phyloP scores from a whole-genome alignment of 371 early-diverging fungal genomes.

The Mortierella sp. region DNA sequence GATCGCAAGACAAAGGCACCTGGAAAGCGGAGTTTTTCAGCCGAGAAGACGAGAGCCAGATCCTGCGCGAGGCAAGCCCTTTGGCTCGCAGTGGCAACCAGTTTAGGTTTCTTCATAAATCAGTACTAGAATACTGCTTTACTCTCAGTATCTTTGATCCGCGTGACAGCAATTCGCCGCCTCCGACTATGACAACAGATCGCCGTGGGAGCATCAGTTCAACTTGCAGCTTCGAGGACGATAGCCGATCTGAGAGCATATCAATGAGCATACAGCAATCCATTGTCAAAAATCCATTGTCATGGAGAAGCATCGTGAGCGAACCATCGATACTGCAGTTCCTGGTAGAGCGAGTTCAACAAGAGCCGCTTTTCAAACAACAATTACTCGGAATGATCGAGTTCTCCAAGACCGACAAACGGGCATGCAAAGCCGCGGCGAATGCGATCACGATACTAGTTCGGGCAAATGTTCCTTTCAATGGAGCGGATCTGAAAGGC shows the following conservation, averaged over 20 bases:
- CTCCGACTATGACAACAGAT: too few species aligned
- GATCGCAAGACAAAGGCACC: not conserved
- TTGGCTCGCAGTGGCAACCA: constrained; percentile 6
- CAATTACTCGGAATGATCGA: not conserved
- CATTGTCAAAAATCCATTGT: not conserved
- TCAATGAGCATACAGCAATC: too few species aligned
- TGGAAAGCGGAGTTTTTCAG: constrained; percentile 13
- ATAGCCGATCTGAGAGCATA: too few species aligned
- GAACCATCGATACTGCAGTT: constrained; percentile 9
- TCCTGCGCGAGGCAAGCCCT: constrained; percentile 4
- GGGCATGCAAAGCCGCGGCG: not conserved
- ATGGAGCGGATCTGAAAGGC: not conserved
- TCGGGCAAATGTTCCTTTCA: not conserved
- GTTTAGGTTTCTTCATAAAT: constrained; percentile 9
- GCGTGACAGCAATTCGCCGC: not conserved
- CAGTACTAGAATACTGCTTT: constrained; percentile 5
- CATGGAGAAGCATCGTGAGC: not conserved
- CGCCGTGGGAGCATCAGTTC: too few species aligned
- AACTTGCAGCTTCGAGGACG: too few species aligned
- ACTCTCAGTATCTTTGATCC: constrained; percentile 4
- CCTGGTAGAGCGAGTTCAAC: constrained; percentile 4
- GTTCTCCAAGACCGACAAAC: not conserved
- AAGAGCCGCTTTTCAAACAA: not conserved
- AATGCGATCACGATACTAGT: constrained; percentile 16
- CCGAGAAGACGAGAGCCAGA: not conserved